Conservation (phyloP, 495 filamentous ascomycete genomes). For the Immersiella caudata region DNA sequence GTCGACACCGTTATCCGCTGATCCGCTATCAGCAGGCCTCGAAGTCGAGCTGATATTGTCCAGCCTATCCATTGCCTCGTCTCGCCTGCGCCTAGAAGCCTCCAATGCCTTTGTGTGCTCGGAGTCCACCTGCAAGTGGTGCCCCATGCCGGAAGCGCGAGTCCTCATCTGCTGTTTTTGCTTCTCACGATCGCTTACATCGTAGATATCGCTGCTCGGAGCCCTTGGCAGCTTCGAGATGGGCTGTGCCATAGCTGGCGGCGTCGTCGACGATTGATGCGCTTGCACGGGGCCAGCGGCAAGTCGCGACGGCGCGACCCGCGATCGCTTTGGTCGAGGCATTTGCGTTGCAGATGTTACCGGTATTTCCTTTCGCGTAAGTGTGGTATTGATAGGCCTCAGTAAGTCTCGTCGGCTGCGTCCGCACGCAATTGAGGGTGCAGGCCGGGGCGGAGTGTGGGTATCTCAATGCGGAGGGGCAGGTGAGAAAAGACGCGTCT, state of each 20-base stretch:
- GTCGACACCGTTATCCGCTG: slow-evolving; percentile 9
- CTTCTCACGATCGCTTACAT: slow-evolving; percentile 50
- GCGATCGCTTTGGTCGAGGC: slow-evolving; percentile 48
- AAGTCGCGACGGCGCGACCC: slow-evolving; percentile 41
- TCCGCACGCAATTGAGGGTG: background rate
- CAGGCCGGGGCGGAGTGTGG: background rate
- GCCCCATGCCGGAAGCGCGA: slow-evolving; percentile 15
- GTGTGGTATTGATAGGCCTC: background rate
- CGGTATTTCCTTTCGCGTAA: background rate
- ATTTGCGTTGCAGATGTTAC: slow-evolving; percentile 26
- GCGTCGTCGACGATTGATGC: slow-evolving; percentile 21
- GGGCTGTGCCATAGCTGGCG: slow-evolving; percentile 16
- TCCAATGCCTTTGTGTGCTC: slow-evolving; percentile 40
- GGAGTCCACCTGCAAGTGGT: slow-evolving; percentile 18
- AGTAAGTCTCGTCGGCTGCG: background rate
- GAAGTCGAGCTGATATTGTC: slow-evolving; percentile 45
- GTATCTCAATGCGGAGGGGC: background rate
- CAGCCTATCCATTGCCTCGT: slow-evolving; percentile 44
- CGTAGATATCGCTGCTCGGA: slow-evolving; percentile 45
- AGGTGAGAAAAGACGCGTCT: slow-evolving; percentile 13
- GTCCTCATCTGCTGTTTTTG: slow-evolving; percentile 40
- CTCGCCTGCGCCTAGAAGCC: slow-evolving; percentile 37
- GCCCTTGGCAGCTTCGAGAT: background rate
- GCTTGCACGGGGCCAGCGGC: background rate
- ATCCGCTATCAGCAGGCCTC: slow-evolving; percentile 2